Evolutionary conservation across 2,329 filamentous ascomycete species (phyloP).

Genomic region (Grosmannia clavigera): DNA sequence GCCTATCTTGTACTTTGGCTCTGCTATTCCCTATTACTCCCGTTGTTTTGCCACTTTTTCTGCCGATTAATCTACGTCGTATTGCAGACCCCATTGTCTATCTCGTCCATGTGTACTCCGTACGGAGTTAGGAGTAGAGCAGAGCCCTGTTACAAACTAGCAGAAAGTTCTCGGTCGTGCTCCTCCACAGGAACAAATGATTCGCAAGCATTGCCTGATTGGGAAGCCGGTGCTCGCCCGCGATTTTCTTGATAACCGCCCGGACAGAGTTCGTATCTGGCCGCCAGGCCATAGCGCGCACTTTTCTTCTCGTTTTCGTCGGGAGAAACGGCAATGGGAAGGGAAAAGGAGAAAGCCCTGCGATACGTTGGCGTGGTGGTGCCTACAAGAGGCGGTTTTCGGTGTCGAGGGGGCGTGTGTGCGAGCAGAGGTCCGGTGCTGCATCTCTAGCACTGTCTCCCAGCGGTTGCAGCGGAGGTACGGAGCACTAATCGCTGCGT

Average conservation of each 20-base stretch:
- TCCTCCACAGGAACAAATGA: not conserved
- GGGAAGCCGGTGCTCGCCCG: not conserved
- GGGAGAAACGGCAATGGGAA: not conserved
- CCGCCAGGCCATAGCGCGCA: not conserved
- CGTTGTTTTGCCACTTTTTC: no score
- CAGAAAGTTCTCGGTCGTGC: not conserved
- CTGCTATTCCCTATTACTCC: no score
- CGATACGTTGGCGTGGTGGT: constrained; percentile 1
- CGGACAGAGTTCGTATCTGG: not conserved
- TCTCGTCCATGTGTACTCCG: no score
- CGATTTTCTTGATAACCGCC: not conserved
- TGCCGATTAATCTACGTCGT: no score
- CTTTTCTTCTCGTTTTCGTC: not conserved
- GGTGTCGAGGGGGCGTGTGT: constrained; percentile 9
- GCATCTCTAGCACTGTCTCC: not conserved
- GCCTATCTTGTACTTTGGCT: no score
- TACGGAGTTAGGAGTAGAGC: not conserved
- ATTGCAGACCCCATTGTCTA: no score
- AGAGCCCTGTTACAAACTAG: not conserved
- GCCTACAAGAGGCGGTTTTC: constrained; percentile 8
- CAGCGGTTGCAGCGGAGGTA: not conserved
- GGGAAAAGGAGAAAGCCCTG: not conserved
- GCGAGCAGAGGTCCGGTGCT: no score
- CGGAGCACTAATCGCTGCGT: not conserved
- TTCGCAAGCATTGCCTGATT: not conserved